These are phyloP conservation scores for Amanita polypyramis DNA, from an alignment of 768 basidiomycete species.

Conservation along the genomic window DNA sequence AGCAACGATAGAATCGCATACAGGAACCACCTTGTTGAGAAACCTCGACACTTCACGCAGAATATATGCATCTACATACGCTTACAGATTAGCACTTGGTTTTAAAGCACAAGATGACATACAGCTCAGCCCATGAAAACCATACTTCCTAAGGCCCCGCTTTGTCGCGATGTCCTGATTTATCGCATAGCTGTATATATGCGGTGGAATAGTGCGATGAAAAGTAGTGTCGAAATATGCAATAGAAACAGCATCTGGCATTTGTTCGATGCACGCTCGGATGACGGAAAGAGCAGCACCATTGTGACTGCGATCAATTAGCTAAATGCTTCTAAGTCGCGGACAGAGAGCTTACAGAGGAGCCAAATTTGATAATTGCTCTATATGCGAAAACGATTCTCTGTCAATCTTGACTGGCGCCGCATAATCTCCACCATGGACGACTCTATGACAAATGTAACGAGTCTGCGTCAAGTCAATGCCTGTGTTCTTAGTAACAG, in stretches of 20 bases:
- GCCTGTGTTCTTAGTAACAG: conserved; percentile 28
- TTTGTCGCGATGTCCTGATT: conserved; percentile 47
- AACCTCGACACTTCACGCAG: conserved; percentile 48
- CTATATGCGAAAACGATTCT: conserved; percentile 62
- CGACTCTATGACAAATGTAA: conserved; percentile 68
- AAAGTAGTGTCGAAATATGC: conserved; percentile 88
- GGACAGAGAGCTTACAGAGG: conserved; percentile 46
- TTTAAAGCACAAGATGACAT: conserved; percentile 12
- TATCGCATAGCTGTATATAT: conserved; percentile 76
- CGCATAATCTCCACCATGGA: conserved; percentile 79
- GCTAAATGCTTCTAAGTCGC: background rate
- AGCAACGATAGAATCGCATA: background rate
- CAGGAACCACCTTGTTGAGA: conserved; percentile 37
- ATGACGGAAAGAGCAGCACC: conserved; percentile 53
- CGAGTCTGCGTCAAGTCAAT: conserved; percentile 34
- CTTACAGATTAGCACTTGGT: background rate
- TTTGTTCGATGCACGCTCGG: conserved; percentile 42
- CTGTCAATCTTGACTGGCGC: conserved; percentile 60
- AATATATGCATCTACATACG: conserved; percentile 50
- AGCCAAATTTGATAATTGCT: conserved; percentile 67
- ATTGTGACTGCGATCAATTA: conserved; percentile 36
- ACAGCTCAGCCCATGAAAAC: conserved; percentile 85
- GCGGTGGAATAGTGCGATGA: conserved; percentile 63
- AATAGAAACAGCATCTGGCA: conserved; percentile 63
- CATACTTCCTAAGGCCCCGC: conserved; percentile 77